Base-by-base conservation (phyloP, 768 basidiomycete species). In the Pleurotus salmoneostramineus region DNA sequence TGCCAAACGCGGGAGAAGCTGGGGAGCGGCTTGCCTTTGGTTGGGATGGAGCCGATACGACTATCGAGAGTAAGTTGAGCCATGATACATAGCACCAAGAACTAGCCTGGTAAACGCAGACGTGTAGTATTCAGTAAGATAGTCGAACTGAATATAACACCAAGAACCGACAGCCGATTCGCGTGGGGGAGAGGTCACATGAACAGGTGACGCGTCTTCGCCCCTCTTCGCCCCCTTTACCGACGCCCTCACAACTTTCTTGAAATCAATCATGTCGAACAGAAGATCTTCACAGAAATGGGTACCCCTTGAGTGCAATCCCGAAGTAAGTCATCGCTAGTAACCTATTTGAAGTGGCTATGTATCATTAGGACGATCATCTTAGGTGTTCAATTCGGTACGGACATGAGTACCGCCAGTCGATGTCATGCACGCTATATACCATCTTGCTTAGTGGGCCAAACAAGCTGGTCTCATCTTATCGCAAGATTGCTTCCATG, bases 381-480 rank as follows among this genome's bases (percentile, higher is more conserved):
- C 15, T 27, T 15, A 83, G 80, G 75, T 84, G 6, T 72, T 82
- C 57, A 82, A 83, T 62, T 62, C 69, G 31, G 82, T 82, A 62
- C 61, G 75, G 36, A 34, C 43, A 34, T 50, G 33, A 21, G 33
- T 8, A 40, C n/a, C 48, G 51, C 17, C 15, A 5, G 34, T 40
- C 43, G 27, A 49, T 27, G 21, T 17, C 58, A 31, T 62, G 15
- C 27, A 32, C 15, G 17, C 15, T 44, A n/a, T 43, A 36, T n/a
- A 6, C 21, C 21, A 27, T 27, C 21, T 27, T 27, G 21, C 21
- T 27, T 6, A 89, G 84, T 92, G 89, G 88, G 82, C 91, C 0
- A 68, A 74, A n/a, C 79, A 82, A 59, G 86, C 87, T 1, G 90
- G 89, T 4, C 74, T 92, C 2, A 72, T 81, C 1, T 71, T 73